Evolutionary conservation across 2,329 filamentous ascomycete species (phyloP), one percentile per base, ranked within the genome.

Genomic region (Coccinonectria pachysandricola): DNA sequence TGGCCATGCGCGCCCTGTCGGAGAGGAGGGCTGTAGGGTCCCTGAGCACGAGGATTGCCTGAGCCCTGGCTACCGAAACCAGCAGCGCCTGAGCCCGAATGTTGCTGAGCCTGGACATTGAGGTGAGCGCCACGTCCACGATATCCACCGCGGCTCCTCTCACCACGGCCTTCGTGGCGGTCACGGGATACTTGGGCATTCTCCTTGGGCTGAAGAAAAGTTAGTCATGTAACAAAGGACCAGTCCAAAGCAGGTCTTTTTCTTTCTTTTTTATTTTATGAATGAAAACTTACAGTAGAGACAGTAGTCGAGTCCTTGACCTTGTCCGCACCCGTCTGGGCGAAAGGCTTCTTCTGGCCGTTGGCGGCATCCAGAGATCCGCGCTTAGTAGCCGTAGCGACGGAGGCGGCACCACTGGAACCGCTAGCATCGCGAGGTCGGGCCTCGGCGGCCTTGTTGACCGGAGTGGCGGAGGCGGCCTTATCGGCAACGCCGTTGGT

Each of bases 81-180:
- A 15, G 32, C 26, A 18, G 43, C 26, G 8, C 35, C 32, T 12
- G 39, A 43, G 12, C 37, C 26, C 18, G 37, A 33, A 33, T 54
- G 49, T 21, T 53, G 50, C 34, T 50, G 60, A 28, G 39, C 36
- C 36, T 57, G 56, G 10, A 46, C 42, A 42, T 47, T 54, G 34
- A 39, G 40, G 34, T 66, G 62, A 11, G 53, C 54, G 19, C 62
- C 64, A 23, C 65, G 63, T 23, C 56, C 55, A 19, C 64, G 59
- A 32, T 52, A 65, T 13, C 56, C 55, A 12, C 62, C 62, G 18
- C 64, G 61, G 12, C 56, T 55, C 27, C 54, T 47, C 37, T 64
- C 48, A 36, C 49, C 35, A 45, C 64, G 49, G 28, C 46, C 49
- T 34, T 65, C 60, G 8, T 48, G 43, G 22, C 53, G 52, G 12